A percentile compares a stretch with the other conserved stretches of the same genome.
Evolutionary conservation across 2,329 filamentous ascomycete species (phyloP).

Genomic region (Diaporthe longicolla): DNA sequence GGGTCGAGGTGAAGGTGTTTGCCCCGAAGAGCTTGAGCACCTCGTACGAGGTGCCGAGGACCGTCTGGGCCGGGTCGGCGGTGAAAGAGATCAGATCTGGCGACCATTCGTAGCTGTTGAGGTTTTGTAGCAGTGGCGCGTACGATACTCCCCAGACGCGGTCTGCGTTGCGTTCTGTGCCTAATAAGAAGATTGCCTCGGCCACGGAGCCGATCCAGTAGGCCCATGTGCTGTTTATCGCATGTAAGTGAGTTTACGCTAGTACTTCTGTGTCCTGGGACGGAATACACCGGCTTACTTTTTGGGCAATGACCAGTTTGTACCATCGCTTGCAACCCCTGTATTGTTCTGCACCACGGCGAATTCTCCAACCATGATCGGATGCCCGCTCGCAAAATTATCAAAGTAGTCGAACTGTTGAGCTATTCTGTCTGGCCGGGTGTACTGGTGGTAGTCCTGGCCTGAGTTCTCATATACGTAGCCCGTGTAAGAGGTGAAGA

Average conservation of each 20-base stretch:
- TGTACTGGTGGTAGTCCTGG: slow-evolving; percentile 55
- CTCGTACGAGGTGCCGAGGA: slow-evolving; percentile 41
- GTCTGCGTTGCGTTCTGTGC: slow-evolving; percentile 63
- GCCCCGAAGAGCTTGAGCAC: slow-evolving; percentile 39
- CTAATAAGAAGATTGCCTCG: slow-evolving; percentile 68
- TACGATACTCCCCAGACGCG: slow-evolving; percentile 31
- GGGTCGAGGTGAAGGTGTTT: slow-evolving; percentile 38
- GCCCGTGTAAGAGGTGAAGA: slow-evolving; percentile 39
- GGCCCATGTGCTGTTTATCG: slow-evolving; percentile 47
- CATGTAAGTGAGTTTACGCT: slow-evolving; percentile 9
- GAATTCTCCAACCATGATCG: slow-evolving; percentile 55
- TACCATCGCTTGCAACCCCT: slow-evolving; percentile 43
- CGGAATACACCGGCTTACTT: slow-evolving; percentile 17
- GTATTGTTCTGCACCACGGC: slow-evolving; percentile 52
- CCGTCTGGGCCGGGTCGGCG: slow-evolving; percentile 39
- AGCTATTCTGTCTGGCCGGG: slow-evolving; percentile 51
- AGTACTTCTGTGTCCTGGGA: neutral
- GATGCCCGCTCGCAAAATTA: slow-evolving; percentile 52
- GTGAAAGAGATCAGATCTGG: slow-evolving; percentile 48
- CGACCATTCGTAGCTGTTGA: slow-evolving; percentile 66
- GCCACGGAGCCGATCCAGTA: slow-evolving; percentile 74
- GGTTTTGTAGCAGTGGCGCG: slow-evolving; percentile 50
- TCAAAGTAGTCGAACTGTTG: slow-evolving; percentile 55
- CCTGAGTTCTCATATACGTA: slow-evolving; percentile 46
- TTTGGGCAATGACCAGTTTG: slow-evolving; percentile 34